These are phyloP conservation scores for Microbotryum scabiosae DNA, from an alignment of 1,284 basidiomycete genomes.

Conservation along the genomic window DNA sequence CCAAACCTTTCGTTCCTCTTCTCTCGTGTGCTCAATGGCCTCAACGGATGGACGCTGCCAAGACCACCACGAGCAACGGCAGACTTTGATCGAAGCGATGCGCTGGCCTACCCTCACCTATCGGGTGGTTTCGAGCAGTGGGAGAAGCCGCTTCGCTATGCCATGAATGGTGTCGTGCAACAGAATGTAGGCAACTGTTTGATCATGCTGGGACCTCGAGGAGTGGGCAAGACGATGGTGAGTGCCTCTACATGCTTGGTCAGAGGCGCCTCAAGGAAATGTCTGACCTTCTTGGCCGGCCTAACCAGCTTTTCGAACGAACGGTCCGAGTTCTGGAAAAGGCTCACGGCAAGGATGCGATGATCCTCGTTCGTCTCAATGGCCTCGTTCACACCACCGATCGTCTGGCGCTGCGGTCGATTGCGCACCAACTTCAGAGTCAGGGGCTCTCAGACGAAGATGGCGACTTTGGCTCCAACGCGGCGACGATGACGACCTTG, in stretches of 20 bases:
- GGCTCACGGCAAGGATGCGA: slow-evolving; percentile 40
- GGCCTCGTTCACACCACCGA: slow-evolving; percentile 78
- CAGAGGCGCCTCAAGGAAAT: too few species aligned
- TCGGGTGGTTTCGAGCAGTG: slow-evolving; percentile 19
- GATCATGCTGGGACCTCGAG: slow-evolving; percentile 32
- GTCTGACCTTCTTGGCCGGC: neutral
- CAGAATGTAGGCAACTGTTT: slow-evolving; percentile 35
- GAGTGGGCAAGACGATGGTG: slow-evolving; percentile 33
- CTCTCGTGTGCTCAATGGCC: slow-evolving; percentile 2
- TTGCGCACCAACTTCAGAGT: slow-evolving; percentile 62
- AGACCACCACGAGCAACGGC: neutral
- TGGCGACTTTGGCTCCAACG: slow-evolving; percentile 34
- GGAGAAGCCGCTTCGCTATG: slow-evolving; percentile 25
- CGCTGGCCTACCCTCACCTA: slow-evolving; percentile 13
- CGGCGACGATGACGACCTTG: slow-evolving; percentile 32
- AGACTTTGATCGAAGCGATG: neutral
- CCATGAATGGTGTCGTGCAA: slow-evolving; percentile 30
- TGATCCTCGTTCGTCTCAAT: slow-evolving; percentile 68
- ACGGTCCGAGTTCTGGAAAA: slow-evolving; percentile 19
- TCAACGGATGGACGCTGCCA: slow-evolving; percentile 2
- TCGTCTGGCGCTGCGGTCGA: slow-evolving; percentile 80
- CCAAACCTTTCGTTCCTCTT: neutral
- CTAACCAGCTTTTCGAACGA: slow-evolving; percentile 27
- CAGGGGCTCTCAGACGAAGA: slow-evolving; percentile 41
- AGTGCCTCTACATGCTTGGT: neutral